Conservation (phyloP, 1,139 yeast genomes). For the Kodamaea alishanica region DNA sequence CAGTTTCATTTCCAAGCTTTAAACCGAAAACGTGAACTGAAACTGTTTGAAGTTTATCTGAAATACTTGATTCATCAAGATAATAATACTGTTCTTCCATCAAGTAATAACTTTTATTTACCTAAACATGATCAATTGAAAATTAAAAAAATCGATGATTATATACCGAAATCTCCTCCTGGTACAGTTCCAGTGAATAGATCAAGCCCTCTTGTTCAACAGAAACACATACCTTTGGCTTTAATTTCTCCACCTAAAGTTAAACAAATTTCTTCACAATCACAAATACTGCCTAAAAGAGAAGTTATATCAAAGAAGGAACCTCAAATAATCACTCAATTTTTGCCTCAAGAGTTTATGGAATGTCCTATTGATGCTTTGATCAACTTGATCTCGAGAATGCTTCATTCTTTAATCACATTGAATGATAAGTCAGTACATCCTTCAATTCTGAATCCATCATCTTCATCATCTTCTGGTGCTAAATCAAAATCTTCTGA, state of each 20-base stretch:
- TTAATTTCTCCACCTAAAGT: too few relatives aligned
- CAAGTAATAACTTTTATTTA: conserved; percentile 1
- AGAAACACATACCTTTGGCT: too few relatives aligned
- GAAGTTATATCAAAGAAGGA: background rate
- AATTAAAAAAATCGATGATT: background rate
- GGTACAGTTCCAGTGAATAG: too few relatives aligned
- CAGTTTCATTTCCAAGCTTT: conserved; percentile 24
- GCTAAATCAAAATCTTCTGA: conserved; percentile 12
- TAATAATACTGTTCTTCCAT: conserved; percentile 1
- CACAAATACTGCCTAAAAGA: background rate
- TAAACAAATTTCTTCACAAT: too few relatives aligned
- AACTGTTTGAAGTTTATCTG: conserved; percentile 26
- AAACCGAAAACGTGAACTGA: conserved; percentile 21
- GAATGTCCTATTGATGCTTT: conserved; percentile 69
- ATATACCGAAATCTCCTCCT: conserved; percentile 5
- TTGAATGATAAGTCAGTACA: conserved; percentile 62
- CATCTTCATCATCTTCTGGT: conserved; percentile 10
- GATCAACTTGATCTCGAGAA: conserved; percentile 67
- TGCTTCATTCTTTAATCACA: conserved; percentile 68
- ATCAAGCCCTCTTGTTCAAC: too few relatives aligned
- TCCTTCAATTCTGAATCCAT: conserved; percentile 28
- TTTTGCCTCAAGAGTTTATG: conserved; percentile 57
- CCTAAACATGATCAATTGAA: background rate
- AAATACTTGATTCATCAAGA: conserved; percentile 19
- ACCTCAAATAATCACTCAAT: conserved; percentile 1